Conservation (phyloP, 805 yeast species). For the Candida vartiovaarae region DNA sequence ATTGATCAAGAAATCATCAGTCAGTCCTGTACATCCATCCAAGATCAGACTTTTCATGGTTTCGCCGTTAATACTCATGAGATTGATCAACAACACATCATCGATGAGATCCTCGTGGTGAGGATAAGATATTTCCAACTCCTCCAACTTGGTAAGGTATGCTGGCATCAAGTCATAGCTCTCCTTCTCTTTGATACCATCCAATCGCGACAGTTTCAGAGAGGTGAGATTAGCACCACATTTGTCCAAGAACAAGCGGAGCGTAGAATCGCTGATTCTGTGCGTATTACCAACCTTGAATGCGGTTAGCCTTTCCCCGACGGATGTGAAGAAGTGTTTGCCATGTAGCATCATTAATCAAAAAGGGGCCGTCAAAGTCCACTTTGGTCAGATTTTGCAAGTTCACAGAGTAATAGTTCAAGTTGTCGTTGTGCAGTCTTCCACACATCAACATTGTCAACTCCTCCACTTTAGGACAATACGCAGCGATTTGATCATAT, state of each 20-base stretch:
- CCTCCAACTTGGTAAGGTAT: constrained; percentile 44
- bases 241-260: constrained; percentile 53
- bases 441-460: constrained; percentile 89
- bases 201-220: constrained; percentile 60
- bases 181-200: constrained; percentile 54
- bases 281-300: constrained; percentile 78
- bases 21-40: constrained; percentile 67
- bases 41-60: constrained; percentile 50
- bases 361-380: constrained; percentile 83
- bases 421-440: constrained; percentile 70
- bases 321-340: constrained; percentile 53
- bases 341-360: constrained; percentile 77
- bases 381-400: constrained; percentile 47
- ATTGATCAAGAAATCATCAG: constrained; percentile 53
- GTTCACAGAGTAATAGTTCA: constrained; percentile 55
- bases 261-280: constrained; percentile 62
- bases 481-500: constrained; percentile 62
- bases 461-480: constrained; percentile 63
- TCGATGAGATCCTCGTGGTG: constrained; percentile 54
- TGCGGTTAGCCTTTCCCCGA: constrained; percentile 45
- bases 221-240: constrained; percentile 51
- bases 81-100: constrained; percentile 58
- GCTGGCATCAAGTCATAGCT: constrained; percentile 62
- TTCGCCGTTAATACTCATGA: constrained; percentile 57
- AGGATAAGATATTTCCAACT: constrained; percentile 66